Evolutionary conservation across 2,329 filamentous ascomycete species (phyloP).

Genomic region (Davidsoniella virescens): DNA sequence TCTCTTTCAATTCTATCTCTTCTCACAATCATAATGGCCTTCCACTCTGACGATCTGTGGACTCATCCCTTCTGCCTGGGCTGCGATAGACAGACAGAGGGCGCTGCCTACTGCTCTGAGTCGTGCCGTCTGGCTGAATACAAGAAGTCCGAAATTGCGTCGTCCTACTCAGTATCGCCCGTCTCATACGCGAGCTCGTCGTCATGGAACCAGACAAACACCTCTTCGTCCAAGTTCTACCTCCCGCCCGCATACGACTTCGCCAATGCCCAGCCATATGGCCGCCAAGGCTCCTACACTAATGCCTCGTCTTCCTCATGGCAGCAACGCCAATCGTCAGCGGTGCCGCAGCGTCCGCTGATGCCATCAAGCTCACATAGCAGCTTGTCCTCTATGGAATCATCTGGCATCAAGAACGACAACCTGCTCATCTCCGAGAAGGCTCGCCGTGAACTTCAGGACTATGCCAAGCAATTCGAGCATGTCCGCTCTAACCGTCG

Average conservation of each 20-base stretch:
- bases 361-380: conserved; percentile 67
- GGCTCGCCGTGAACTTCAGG: conserved; percentile 62
- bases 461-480: conserved; percentile 81
- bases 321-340: conserved; percentile 20
- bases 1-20: background rate
- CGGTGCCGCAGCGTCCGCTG: conserved; percentile 26
- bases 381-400: conserved; percentile 66
- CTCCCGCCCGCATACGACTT: conserved; percentile 66
- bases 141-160: conserved; percentile 35
- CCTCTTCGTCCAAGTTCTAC: conserved; percentile 36
- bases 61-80: conserved; percentile 84
- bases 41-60: conserved; percentile 42
- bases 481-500: conserved; percentile 49
- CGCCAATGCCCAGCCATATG: conserved; percentile 42
- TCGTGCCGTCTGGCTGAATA: conserved; percentile 77
- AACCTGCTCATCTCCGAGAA: conserved; percentile 51
- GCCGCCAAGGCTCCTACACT: conserved; percentile 28
- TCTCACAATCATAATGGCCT: conserved; percentile 28
- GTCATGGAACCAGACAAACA: conserved; percentile 2
- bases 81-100: conserved; percentile 68
- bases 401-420: conserved; percentile 37
- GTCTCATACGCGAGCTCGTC: conserved; percentile 12
- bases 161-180: conserved; percentile 18
- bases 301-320: conserved; percentile 18
- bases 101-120: conserved; percentile 80